phyloP scores from a whole-genome alignment of 192 early-diverging fungal species.

The Borealophlyctis nickersoniae region DNA sequence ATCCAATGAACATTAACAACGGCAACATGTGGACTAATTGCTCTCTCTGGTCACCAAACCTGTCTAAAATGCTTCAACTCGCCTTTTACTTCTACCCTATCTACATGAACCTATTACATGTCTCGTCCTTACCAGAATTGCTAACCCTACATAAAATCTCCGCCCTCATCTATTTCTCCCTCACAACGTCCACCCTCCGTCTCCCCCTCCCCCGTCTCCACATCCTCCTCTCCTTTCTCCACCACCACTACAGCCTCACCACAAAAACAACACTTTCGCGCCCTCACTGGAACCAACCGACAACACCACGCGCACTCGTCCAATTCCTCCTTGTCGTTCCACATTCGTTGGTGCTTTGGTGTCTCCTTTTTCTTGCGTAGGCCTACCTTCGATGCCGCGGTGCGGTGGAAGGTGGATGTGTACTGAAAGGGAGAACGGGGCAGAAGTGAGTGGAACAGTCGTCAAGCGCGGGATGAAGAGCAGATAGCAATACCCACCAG shows the following conservation, averaged over 20 bases:
- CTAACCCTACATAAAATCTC: no score
- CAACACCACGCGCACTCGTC: background rate
- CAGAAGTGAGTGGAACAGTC: background rate
- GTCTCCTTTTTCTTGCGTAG: background rate
- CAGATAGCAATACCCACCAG: background rate
- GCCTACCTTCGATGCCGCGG: background rate
- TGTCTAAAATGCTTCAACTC: no score
- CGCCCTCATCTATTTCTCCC: background rate
- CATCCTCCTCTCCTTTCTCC: background rate
- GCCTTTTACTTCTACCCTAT: no score
- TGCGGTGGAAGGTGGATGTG: background rate
- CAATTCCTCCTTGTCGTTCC: background rate
- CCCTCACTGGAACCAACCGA: background rate
- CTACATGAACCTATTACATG: no score
- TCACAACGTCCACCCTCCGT: background rate
- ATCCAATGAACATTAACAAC: no score
- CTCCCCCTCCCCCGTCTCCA: background rate
- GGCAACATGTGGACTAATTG: no score
- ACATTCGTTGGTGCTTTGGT: background rate
- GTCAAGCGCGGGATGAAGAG: background rate
- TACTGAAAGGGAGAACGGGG: background rate
- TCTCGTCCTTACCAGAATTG: no score
- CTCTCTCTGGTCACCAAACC: no score
- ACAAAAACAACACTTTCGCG: constrained; percentile 1
- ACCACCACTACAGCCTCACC: background rate